Conservation (phyloP, 345 rosid species). For the Moricandia moricandioides region DNA sequence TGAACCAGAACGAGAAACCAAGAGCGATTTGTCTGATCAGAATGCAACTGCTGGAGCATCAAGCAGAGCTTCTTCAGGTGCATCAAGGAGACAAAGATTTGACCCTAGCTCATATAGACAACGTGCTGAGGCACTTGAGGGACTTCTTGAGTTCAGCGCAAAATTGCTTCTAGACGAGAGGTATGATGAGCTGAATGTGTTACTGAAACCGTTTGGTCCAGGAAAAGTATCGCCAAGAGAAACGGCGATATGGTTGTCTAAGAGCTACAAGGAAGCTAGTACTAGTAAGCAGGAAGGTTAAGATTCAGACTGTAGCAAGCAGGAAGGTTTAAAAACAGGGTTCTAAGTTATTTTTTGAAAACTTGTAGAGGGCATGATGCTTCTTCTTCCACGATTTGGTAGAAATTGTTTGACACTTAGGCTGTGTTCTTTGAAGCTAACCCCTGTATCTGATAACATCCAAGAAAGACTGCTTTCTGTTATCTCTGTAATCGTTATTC, state of each 20-base stretch:
- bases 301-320: conserved; percentile 29
- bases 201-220: conserved; percentile 94
- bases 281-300: conserved; percentile 48
- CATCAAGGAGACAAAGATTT: conserved; percentile 54
- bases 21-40: conserved; percentile 75
- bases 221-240: conserved; percentile 96
- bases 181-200: conserved; percentile 88
- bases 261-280: conserved; percentile 90
- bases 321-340: conserved; percentile 38
- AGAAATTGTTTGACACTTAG: conserved; percentile 24
- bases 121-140: conserved; percentile 97
- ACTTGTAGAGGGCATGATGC: conserved; percentile 34
- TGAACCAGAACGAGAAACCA: conserved; percentile 57
- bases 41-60: conserved; percentile 94
- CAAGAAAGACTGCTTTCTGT: conserved; percentile 23
- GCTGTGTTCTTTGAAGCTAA: conserved; percentile 30
- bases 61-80: conserved; percentile 75
- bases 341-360: neutral
- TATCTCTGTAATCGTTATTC: conserved; percentile 18
- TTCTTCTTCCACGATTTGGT: conserved; percentile 23
- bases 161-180: conserved; percentile 81
- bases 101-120: conserved; percentile 85
- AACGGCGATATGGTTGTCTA: conserved; percentile 96
- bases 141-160: conserved; percentile 94
- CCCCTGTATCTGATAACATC: conserved; percentile 24